These are phyloP conservation scores for Solidago caesia DNA, from an alignment of 129 eudicot genomes.

Conservation along the genomic window DNA sequence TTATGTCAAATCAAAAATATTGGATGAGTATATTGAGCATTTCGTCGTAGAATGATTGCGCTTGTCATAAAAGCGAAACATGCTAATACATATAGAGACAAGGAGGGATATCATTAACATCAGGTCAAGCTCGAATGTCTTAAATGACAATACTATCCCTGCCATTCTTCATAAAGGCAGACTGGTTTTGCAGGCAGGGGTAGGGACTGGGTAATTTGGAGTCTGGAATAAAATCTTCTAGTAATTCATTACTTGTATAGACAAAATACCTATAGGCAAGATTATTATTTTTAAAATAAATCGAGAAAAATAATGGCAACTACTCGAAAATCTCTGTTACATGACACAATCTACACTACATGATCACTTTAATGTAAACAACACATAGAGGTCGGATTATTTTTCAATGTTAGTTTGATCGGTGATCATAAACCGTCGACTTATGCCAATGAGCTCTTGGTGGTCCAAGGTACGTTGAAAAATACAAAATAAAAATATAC, in stretches of 20 bases:
- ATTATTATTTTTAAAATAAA: too few species aligned
- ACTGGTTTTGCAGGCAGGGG: slow-evolving; percentile 22
- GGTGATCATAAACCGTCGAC: too few species aligned
- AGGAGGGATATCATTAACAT: slow-evolving; percentile 26
- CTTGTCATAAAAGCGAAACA: slow-evolving; percentile 24
- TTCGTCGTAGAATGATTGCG: slow-evolving; percentile 26
- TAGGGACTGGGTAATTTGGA: slow-evolving; percentile 6
- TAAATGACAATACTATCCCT: slow-evolving; percentile 27
- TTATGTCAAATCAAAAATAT: not conserved
- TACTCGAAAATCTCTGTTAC: too few species aligned
- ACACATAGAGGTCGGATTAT: too few species aligned
- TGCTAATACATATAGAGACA: slow-evolving; percentile 31
- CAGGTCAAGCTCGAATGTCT: slow-evolving; percentile 19
- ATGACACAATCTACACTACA: too few species aligned
- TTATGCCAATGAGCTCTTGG: too few species aligned
- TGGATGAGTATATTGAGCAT: not conserved
- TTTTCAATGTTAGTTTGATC: too few species aligned
- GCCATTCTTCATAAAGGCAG: slow-evolving; percentile 14
- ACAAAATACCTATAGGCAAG: too few species aligned
- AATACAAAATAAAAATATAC: too few species aligned
- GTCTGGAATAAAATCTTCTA: slow-evolving; percentile 11
- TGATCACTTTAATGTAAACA: too few species aligned
- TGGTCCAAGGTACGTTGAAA: too few species aligned
- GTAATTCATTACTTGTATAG: not conserved
- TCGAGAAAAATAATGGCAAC: too few species aligned